Evolutionary conservation across 148 eudicot genomes (phyloP), one percentile per base, ranked within the genome.

Genomic region (Cornus florida): DNA sequence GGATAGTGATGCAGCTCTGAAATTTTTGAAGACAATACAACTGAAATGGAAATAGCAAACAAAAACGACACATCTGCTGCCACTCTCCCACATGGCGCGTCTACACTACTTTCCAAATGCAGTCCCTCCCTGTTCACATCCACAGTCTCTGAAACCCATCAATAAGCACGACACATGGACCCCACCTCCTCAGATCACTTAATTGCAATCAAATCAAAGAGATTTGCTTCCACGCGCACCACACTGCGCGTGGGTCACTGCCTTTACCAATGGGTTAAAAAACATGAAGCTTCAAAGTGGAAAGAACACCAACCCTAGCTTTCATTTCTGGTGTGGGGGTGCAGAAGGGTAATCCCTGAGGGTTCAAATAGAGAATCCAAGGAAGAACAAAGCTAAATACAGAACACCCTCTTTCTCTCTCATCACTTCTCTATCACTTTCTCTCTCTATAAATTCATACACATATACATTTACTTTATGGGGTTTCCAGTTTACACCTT

Each of bases 271-370:
- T 43, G 76, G 76, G 71, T 72, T 79, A 71, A 71, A 77, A 24
- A 77, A 24, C 50, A 20, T 10, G 67, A 5, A 74, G 33, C 17
- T 32, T 12, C 32, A 5, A 73, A 33, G 67, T 57, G 56, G 32
- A 39, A 69, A 32, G 22, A 70, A 78, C 56, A 33, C 79, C 75
- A 83, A 67, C 80, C 80, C 80, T 79, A 83, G 71, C 65, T 71
- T 62, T 33, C 6, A 31, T 71, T 48, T 71, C 35, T 72, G 73
- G 24, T 70, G 66, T 66, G 72, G 64, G 16, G 16, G 57, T 70
- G 74, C 83, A 79, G 65, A 72, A 72, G 77, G 77, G 50, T 20
- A 67, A 41, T 53, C 65, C 65, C 41, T 39, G 6, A 59, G 68
- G 57, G 38, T 56, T 69, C 35, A 62, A 62, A 62, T 3, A 72